Base-by-base conservation (phyloP, 495 filamentous ascomycete species). In the Halenospora varia region DNA sequence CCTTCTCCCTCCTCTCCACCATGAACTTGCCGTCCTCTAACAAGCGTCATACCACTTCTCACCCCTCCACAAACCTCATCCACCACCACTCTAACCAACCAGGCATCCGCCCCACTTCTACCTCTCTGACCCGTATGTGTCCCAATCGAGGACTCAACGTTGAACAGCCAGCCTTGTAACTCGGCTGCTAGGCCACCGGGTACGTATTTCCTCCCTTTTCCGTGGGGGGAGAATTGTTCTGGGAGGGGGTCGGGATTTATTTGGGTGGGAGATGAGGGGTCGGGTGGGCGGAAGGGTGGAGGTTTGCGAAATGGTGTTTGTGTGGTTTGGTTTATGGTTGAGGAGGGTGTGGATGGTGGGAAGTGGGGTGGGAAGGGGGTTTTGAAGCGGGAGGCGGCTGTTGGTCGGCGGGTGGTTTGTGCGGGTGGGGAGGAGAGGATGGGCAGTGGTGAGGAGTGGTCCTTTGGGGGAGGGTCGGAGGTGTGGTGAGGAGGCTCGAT, bases 211-310 rank as follows among this genome's bases (percentile, higher is more conserved):
- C 61, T 57, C 2, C 66, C 63, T 55, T 50, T 51, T 26, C 63
- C 49, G 48, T 65, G 66, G 11, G 66, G 66, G n/a, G 63, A 66
- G 50, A 68, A 68, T 26, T 63, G 58, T 9, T 66, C 66, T 2
- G 66, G 66, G 4, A 68, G 24, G 17, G 66, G 66, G 44, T 68
- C 62, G 29, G 23, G 3, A 20, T 56, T 23, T 6, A 41, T 15
- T 44, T 53, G 53, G 41, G 48, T 8, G 6, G 17, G 17, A 22
- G 46, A 29, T 9, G 45, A 41, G 6, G 51, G 54, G 46, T 60
- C 58, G 0, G 58, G 61, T 11, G 65, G 65, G 15, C 53, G 59
- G 44, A 68, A 68, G 19, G 60, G 56, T 51, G 62, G 62, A 25
- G 65, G 62, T 52, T 65, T 68, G 49, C 61, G 51, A 35, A 68